These are phyloP conservation scores for Tetrahymena thermophila DNA, from an alignment of 73 alveolate genomes.

Conservation along the genomic window DNA sequence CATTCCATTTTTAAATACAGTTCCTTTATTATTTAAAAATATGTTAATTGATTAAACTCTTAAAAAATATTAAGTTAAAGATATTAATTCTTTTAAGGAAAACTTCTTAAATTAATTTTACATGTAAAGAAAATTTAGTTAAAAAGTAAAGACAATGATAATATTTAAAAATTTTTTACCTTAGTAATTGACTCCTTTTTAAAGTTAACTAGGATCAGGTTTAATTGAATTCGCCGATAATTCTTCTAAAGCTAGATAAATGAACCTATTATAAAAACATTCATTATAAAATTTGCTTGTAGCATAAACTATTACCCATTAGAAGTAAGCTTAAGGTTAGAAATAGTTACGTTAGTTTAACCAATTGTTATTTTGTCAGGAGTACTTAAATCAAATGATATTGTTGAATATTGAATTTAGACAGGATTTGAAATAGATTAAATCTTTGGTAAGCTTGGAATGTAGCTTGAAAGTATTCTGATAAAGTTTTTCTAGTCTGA, in stretches of 20 bases:
- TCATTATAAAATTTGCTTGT: background rate
- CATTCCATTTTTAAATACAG: background rate
- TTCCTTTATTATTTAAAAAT: background rate
- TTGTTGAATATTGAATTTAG: background rate
- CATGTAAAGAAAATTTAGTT: background rate
- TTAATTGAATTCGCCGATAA: background rate
- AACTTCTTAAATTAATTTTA: too few relatives aligned
- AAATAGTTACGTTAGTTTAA: background rate
- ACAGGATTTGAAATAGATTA: background rate
- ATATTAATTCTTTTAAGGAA: too few relatives aligned
- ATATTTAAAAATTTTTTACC: background rate
- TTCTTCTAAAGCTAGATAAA: background rate
- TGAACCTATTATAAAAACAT: background rate
- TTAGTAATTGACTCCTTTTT: background rate
- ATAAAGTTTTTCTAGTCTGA: background rate
- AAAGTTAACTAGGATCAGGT: background rate
- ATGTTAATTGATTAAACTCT: too few relatives aligned
- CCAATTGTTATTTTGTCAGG: background rate
- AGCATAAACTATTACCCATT: background rate
- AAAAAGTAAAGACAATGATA: background rate
- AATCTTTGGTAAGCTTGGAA: background rate
- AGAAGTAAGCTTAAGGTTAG: background rate
- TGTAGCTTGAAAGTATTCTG: background rate
- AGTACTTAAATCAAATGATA: background rate
- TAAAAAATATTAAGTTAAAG: too few relatives aligned